phyloP scores from a whole-genome alignment of 2,329 filamentous ascomycete species.

The Pseudogymnoascus sp. region DNA sequence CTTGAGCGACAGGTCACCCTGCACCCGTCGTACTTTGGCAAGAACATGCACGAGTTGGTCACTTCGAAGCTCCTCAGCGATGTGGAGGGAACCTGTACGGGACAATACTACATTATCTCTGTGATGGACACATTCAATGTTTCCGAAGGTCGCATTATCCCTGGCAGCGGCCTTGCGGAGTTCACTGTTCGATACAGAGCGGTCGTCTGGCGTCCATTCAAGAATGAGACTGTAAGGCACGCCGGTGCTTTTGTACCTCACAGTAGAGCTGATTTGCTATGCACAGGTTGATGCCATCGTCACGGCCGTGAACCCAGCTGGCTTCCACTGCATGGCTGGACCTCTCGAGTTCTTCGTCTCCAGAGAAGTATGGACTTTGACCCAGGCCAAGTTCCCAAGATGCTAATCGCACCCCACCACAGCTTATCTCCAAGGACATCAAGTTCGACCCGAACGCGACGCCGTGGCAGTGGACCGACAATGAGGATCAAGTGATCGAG shows the following conservation, averaged over 20 bases:
- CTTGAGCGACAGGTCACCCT: slow-evolving; percentile 91
- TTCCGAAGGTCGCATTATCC: slow-evolving; percentile 85
- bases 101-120: slow-evolving; percentile 94
- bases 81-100: slow-evolving; percentile 91
- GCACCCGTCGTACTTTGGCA: slow-evolving; percentile 94
- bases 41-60: slow-evolving; percentile 86
- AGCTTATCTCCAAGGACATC: slow-evolving; percentile 88
- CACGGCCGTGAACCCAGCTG: slow-evolving; percentile 81
- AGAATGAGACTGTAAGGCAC: slow-evolving; percentile 81
- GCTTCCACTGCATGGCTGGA: slow-evolving; percentile 81
- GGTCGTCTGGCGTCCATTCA: slow-evolving; percentile 96
- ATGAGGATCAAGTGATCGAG: slow-evolving; percentile 89
- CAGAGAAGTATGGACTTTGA: slow-evolving; percentile 59
- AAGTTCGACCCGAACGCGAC: slow-evolving; percentile 94
- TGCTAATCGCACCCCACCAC: slow-evolving; percentile 15
- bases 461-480: slow-evolving; percentile 94
- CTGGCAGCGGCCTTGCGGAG: slow-evolving; percentile 84
- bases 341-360: slow-evolving; percentile 75
- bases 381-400: slow-evolving; percentile 15
- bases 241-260: slow-evolving; percentile 6
- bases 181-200: slow-evolving; percentile 94
- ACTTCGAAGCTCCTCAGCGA: slow-evolving; percentile 84
- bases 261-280: background rate
- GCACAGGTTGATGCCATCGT: slow-evolving; percentile 87
- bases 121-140: slow-evolving; percentile 97